Evolutionary conservation across 495 filamentous ascomycete genomes (phyloP), one percentile per base, ranked within the genome.

Genomic region (Chlorociboria aeruginascens): DNA sequence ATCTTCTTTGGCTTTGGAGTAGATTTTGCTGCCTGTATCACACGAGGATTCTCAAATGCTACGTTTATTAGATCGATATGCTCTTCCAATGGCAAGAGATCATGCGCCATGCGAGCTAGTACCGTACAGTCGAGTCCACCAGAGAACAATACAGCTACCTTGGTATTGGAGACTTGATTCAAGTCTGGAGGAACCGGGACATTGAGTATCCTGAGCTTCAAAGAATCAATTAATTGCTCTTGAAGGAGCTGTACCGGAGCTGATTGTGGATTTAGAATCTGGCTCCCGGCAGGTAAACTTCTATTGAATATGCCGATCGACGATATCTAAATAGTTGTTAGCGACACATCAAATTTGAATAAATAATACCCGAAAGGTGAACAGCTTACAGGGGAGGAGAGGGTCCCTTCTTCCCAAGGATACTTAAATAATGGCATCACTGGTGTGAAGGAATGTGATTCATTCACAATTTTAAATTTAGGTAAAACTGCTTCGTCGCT

Each of bases 91-190:
- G 86, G 84, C 8, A 95, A 62, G 17, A 88, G 64, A 28, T 94
- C 84, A 54, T 96, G 89, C n/a, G 74, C 67, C 20, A 97, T 62
- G 43, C 89, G 73, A 10, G 93, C 90, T 25, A 99, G 70, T 0
- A 95, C 64, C 3, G 89, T 89, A 61, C 92, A 96, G 61, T 99
- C 92, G 8, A 99, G 70, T 0, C 92, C 92, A 6, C 92, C 92
- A 0, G 90, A 96, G 63, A 97, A 99, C 0, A 99, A 71, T 2
- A 99, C 74, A 0, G 88, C 89, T 29, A 95, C 55, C 45, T 77
- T 79, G 53, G 62, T 67, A 61, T 45, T 61, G 62, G 62, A 53
- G 46, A 40, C 49, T 48, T 40, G 46, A 50, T 34, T 49, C 30
- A 34, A 66, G 40, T 68, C 45, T 13, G 73, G 69, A 3, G 76